A percentile compares a stretch with the other conserved stretches of the same genome.
Conservation (phyloP, 1,139 yeast species). For the Saccharomyces hybrid region DNA sequence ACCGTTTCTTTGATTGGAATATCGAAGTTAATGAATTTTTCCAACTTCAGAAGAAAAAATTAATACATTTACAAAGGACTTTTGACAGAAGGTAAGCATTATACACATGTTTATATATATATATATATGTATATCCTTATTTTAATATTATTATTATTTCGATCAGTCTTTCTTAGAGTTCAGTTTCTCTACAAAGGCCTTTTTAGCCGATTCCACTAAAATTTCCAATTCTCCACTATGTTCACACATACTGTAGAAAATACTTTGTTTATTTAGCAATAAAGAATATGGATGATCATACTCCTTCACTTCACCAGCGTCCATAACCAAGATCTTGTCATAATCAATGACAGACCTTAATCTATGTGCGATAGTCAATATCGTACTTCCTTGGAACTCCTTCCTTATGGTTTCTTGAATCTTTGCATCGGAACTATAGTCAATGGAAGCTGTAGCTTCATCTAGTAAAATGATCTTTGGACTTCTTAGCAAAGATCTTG, state of each 20-base stretch:
- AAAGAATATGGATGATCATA: too few relatives aligned
- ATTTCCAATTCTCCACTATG: conserved; percentile 21
- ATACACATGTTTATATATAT: not conserved
- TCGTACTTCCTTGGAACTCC: too few relatives aligned
- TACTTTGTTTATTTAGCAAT: too few relatives aligned
- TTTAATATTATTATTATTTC: not conserved
- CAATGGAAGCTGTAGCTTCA: conserved; percentile 96
- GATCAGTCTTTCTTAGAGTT: conserved; percentile 16
- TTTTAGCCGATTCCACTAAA: conserved; percentile 65
- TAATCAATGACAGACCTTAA: too few relatives aligned
- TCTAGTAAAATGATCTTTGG: conserved; percentile 85
- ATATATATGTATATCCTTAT: not conserved
- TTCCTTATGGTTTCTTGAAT: conserved; percentile 41
- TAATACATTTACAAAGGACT: not conserved
- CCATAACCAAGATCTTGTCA: too few relatives aligned
- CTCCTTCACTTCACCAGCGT: too few relatives aligned
- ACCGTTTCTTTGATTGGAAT: conserved; percentile 9
- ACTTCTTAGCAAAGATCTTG: conserved; percentile 74
- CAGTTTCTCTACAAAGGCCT: conserved; percentile 34
- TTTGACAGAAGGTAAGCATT: too few relatives aligned
- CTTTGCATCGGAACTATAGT: conserved; percentile 83
- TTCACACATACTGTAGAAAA: too few relatives aligned
- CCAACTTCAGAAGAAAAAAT: not conserved
- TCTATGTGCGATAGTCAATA: too few relatives aligned
- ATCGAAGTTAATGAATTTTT: conserved; percentile 9